Base-by-base conservation (phyloP, 2,329 filamentous ascomycete species). In the Diaporthe ampelina region DNA sequence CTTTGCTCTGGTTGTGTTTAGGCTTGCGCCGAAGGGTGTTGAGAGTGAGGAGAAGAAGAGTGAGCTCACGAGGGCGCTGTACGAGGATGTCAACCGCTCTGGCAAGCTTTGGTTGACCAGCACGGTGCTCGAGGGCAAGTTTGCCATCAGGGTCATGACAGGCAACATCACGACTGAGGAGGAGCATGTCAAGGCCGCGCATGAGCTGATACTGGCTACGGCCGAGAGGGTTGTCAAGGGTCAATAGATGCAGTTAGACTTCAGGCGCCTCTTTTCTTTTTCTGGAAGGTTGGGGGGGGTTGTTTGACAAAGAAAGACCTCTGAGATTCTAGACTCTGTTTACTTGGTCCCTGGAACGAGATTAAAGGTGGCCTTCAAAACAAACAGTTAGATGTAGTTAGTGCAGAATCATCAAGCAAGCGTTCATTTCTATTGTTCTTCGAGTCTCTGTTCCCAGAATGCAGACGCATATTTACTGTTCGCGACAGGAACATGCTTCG, bases 61-160 rank as follows among this genome's bases (percentile, higher is more conserved):
- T 78, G 85, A 83, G 26, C 80, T 94, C 15, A 97, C 95, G 0
- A 93, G 93, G 82, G 87, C 88, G 72, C 90, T 97, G 17, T 96
- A 94, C 79, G 93, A 97, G 79, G 82, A 86, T 32, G 89, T 98
- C 37, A 96, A 97, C 79, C 86, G 86, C 4, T 86, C 89, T 10
- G 94, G 94, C 1, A 91, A 94, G 82, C 93, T 97, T 73, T 98
- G 94, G 83, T 85, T 98, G 32, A 98, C 95, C 0, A 93, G 75
- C 13, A 93, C 92, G 1, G 89, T 95, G 6, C 88, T 97, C 17
- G 91, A 90, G 11, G 93, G 91, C 0, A 87, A 91, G 26, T 94
- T 94, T 82, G 92, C 93, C 1, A 97, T 98, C 75, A 88, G 96
- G 0, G 91, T 98, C 50, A 93, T 96, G 29, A 95, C 94, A 73